These are phyloP conservation scores for Plasmodium fragile DNA, from an alignment of 169 alveolate species.

Conservation along the genomic window DNA sequence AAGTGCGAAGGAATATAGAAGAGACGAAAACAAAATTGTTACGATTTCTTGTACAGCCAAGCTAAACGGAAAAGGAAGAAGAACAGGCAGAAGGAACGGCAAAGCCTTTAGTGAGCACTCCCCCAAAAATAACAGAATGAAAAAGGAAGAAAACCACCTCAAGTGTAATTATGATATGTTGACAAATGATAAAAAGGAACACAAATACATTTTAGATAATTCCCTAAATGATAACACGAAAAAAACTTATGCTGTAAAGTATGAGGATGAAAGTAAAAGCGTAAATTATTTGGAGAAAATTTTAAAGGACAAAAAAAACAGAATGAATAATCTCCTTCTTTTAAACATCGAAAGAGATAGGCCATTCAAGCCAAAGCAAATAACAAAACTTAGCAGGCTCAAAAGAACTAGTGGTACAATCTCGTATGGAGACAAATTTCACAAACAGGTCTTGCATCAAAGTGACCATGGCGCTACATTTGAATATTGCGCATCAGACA, in stretches of 20 bases:
- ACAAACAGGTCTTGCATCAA: not conserved
- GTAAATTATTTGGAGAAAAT: not conserved
- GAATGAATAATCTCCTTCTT: conserved; percentile 1
- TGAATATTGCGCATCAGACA: conserved; percentile 17
- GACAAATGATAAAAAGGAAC: not conserved
- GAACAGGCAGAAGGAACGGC: not conserved
- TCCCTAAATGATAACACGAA: not conserved
- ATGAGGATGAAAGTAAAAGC: not conserved
- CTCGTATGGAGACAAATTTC: not conserved
- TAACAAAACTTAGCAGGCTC: conserved; percentile 4
- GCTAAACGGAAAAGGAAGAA: not conserved
- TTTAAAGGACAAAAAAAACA: not conserved
- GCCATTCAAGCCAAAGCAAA: conserved; percentile 1
- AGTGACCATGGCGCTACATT: not conserved
- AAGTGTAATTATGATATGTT: not conserved
- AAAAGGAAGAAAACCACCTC: not conserved
- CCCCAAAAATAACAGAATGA: not conserved
- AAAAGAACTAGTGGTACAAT: not conserved
- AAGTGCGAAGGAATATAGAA: not conserved
- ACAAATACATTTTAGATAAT: not conserved
- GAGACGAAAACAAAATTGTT: not conserved
- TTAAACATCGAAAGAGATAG: not conserved
- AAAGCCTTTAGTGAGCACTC: not conserved
- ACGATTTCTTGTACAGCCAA: not conserved
- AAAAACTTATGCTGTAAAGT: not conserved